Percentiles rank a stretch among this genome's conserved stretches.
phyloP scores from a whole-genome alignment of 805 yeast genomes.

The Clavispora santaluciae region DNA sequence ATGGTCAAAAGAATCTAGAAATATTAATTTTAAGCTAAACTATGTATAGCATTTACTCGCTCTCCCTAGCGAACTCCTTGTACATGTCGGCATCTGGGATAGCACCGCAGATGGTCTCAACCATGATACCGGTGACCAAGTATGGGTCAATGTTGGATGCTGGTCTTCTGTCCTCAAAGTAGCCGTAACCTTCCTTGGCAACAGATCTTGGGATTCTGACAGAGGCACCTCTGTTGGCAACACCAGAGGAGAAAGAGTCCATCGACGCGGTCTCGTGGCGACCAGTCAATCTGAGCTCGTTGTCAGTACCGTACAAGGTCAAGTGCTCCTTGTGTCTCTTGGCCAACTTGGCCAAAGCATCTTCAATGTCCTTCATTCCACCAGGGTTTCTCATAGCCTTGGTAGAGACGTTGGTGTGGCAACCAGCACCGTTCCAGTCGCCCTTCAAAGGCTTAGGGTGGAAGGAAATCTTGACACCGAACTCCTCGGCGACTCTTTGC shows the following conservation, averaged over 20 bases:
- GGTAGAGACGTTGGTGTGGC: slow-evolving; percentile 98
- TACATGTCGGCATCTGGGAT: slow-evolving; percentile 94
- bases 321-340: slow-evolving; percentile 97
- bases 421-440: slow-evolving; percentile 99
- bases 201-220: slow-evolving; percentile 98
- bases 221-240: slow-evolving; percentile 99
- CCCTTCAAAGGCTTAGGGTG: slow-evolving; percentile 99
- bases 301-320: slow-evolving; percentile 91
- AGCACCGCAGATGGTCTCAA: slow-evolving; percentile 93
- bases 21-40: not conserved
- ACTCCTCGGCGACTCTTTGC: slow-evolving; percentile 96
- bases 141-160: slow-evolving; percentile 99
- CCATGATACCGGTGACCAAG: slow-evolving; percentile 96
- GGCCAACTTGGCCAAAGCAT: slow-evolving; percentile 87
- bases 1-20: not conserved
- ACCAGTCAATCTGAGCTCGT: slow-evolving; percentile 94
- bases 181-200: slow-evolving; percentile 96
- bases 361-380: slow-evolving; percentile 93
- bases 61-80: slow-evolving; percentile 80
- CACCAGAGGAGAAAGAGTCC: slow-evolving; percentile 90
- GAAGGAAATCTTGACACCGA: slow-evolving; percentile 96
- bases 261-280: slow-evolving; percentile 97
- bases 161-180: slow-evolving; percentile 99
- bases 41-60: slow-evolving; percentile 13
- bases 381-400: slow-evolving; percentile 87